Evolutionary conservation across 2,329 filamentous ascomycete genomes (phyloP), one percentile per base, ranked within the genome.

Genomic region (Verticillium tricorpus): DNA sequence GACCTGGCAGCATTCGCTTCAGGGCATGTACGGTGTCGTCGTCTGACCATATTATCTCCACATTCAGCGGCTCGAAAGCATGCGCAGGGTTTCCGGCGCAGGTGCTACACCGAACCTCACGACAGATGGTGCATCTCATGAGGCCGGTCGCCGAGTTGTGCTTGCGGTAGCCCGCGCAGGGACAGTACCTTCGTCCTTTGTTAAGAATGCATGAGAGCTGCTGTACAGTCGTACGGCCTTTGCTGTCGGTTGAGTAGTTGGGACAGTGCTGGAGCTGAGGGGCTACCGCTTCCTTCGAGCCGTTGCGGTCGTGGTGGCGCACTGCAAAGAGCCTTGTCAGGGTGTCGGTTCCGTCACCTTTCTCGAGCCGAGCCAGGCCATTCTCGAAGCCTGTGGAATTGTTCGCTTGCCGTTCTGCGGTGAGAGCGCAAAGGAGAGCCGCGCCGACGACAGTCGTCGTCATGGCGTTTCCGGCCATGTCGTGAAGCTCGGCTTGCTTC

Each of bases 381-480:
- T 28, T 2, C 2, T 40, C 32, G 7, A 28, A 52, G 19, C 12
- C 19, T 9, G 19, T 25, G 45, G n/a, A 22, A 12, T 9, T n/a
- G 9, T n/a, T 56, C 15, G 32, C 52, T 31, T 57, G 12, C 14
- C 52, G 28, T 40, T 72, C 60, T 39, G 72, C 63, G 57, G 86
- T 80, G 1, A 93, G 71, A 0, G 85, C 81, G 1, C 85, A 77
- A 2, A 91, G 68, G 1, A 90, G 80, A 0, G 84, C 83, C 1
- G 83, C 79, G 2, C 87, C 89, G 11, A 93, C 85, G 1, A 92
- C 88, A 0, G 90, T 89, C 0, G 85, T 86, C 1, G 84, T 87
- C 91, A 94, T 94, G 0, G 91, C 91, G 70, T 95, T 94, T 0
- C 91, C 91, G 2, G 89, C 89, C 2, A 94, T 76, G 65, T 92